A percentile compares a stretch with the other conserved stretches of the same genome.
These are phyloP conservation scores for Russula brevipes DNA, from an alignment of 768 basidiomycete species.

Conservation along the genomic window DNA sequence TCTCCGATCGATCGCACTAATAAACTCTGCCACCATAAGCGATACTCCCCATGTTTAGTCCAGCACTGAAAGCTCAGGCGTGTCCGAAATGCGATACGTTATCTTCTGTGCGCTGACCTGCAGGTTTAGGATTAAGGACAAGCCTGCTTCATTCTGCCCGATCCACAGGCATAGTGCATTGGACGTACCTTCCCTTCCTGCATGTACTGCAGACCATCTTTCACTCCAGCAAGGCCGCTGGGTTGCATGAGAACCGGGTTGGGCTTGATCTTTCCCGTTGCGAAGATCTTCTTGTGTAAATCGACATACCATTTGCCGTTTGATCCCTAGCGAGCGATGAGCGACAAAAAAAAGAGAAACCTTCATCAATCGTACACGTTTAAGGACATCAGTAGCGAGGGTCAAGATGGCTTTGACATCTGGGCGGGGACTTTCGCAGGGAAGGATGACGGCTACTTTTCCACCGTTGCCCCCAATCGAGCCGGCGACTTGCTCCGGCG, in stretches of 20 bases:
- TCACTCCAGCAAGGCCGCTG: slow-evolving; percentile 28
- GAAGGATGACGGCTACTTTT: slow-evolving; percentile 13
- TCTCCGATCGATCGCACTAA: too few relatives aligned
- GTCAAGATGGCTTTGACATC: not conserved
- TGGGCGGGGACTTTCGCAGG: slow-evolving; percentile 5
- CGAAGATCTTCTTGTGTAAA: slow-evolving; percentile 25
- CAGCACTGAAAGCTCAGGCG: slow-evolving; percentile 2
- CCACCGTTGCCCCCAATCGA: slow-evolving; percentile 22
- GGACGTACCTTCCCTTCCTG: slow-evolving; percentile 28
- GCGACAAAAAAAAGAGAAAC: not conserved
- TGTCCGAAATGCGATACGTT: slow-evolving; percentile 28
- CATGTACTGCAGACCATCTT: slow-evolving; percentile 30
- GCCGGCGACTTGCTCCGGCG: slow-evolving; percentile 11
- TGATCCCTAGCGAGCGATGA: slow-evolving; percentile 11
- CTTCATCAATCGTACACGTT: not conserved
- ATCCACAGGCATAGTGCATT: not conserved
- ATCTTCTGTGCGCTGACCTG: slow-evolving; percentile 32
- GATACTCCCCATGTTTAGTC: too few relatives aligned
- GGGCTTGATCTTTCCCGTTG: slow-evolving; percentile 27
- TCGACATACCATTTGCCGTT: slow-evolving; percentile 27
- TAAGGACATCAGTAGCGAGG: not conserved
- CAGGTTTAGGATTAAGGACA: not conserved
- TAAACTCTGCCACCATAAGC: too few relatives aligned
- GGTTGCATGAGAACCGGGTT: slow-evolving; percentile 28
- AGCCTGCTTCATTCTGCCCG: not conserved